Evolutionary conservation across 2,329 filamentous ascomycete genomes (phyloP).

Genomic region (Paracoccidioides lutzii): DNA sequence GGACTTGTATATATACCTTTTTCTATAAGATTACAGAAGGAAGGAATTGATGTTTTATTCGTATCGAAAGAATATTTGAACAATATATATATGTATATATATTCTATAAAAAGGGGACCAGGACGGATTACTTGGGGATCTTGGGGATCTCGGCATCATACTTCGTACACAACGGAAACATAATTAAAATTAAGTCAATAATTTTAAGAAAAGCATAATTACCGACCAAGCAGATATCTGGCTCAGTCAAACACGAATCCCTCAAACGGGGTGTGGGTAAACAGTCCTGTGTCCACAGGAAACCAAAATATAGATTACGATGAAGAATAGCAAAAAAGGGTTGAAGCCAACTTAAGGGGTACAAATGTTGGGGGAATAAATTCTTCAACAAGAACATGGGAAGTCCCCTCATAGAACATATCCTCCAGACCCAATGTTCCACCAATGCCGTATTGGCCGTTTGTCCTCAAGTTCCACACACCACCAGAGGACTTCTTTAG

Average conservation of each 20-base stretch:
- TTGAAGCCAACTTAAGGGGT: constrained; percentile 2
- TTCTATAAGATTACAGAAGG: neutral
- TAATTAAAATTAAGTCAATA: neutral
- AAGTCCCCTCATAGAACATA: constrained; percentile 43
- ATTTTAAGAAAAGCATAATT: neutral
- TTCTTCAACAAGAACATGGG: neutral
- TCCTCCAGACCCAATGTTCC: constrained; percentile 51
- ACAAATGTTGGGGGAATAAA: constrained; percentile 2
- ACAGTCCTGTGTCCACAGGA: neutral
- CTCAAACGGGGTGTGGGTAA: constrained; percentile 6
- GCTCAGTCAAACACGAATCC: constrained; percentile 19
- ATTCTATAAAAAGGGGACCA: neutral
- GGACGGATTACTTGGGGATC: neutral
- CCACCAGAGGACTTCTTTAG: constrained; percentile 93
- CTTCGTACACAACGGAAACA: neutral
- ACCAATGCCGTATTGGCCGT: constrained; percentile 67
- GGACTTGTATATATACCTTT: neutral
- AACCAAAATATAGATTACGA: constrained; percentile 3
- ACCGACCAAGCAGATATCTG: constrained; percentile 3
- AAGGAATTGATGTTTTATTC: neutral
- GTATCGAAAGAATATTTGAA: neutral
- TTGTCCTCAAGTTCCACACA: constrained; percentile 89
- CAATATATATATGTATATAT: neutral
- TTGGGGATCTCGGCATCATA: neutral
- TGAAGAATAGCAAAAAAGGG: constrained; percentile 12